A percentile compares a stretch with the other conserved stretches of the same genome.
phyloP scores from a whole-genome alignment of 495 filamentous ascomycete genomes.

The Lasiosphaeria hispida region DNA sequence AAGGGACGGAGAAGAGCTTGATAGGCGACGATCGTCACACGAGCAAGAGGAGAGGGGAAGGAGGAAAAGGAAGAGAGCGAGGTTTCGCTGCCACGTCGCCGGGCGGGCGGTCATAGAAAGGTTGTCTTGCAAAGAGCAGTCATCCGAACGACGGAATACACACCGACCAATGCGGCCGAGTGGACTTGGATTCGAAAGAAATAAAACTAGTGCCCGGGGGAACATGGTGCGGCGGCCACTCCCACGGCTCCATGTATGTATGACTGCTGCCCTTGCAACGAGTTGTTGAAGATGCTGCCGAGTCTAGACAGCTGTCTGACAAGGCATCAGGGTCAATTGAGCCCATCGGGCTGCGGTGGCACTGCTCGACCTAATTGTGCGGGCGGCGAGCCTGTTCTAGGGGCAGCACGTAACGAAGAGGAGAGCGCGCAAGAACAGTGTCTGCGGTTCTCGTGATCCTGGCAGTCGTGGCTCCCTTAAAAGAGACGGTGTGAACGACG shows the following conservation, averaged over 20 bases:
- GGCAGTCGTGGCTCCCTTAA: neutral
- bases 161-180: slow-evolving; percentile 2
- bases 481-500: slow-evolving; percentile 10
- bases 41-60: neutral
- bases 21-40: neutral
- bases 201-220: neutral
- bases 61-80: neutral
- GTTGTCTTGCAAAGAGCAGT: neutral
- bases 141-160: slow-evolving; percentile 3
- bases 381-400: too few relatives aligned
- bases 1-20: neutral
- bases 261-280: too few relatives aligned
- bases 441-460: slow-evolving; percentile 14
- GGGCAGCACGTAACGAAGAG: neutral
- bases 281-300: neutral
- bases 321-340: neutral
- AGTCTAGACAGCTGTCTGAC: neutral
- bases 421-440: neutral
- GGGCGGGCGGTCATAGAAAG: neutral
- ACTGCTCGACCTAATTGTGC: too few relatives aligned
- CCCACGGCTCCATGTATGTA: too few relatives aligned
- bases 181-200: neutral
- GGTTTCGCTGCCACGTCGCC: slow-evolving; percentile 6
- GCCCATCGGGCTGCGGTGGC: too few relatives aligned
- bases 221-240: neutral